These are phyloP conservation scores for Rosa chinensis DNA, from an alignment of 306 rosid species.

Conservation along the genomic window DNA sequence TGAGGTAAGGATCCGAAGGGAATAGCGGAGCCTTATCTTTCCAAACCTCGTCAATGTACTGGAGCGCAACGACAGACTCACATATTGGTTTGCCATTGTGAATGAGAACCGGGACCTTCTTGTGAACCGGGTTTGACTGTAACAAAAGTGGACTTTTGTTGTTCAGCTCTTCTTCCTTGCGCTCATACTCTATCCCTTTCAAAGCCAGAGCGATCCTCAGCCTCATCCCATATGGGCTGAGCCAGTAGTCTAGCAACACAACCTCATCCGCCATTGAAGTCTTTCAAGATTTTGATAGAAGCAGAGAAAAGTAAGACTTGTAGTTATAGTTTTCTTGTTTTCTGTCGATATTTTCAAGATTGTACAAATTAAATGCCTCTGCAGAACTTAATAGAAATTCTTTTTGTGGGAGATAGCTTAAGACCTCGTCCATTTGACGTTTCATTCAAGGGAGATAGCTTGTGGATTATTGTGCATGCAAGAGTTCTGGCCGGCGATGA, in stretches of 20 bases:
- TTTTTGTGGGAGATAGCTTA: too few relatives aligned
- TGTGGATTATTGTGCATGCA: too few relatives aligned
- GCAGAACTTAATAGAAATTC: not conserved
- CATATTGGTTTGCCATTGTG: conserved; percentile 51
- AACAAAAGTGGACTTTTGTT: conserved; percentile 49
- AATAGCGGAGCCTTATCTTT: conserved; percentile 25
- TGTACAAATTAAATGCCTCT: conserved; percentile 12
- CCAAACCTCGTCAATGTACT: conserved; percentile 48
- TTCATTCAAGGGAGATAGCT: not conserved
- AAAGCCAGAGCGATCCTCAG: conserved; percentile 33
- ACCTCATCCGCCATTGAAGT: conserved; percentile 24
- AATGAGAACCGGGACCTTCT: conserved; percentile 56
- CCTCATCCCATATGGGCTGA: conserved; percentile 39
- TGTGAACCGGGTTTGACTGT: conserved; percentile 53
- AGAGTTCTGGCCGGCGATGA: not conserved
- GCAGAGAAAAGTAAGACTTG: conserved; percentile 15
- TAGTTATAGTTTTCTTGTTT: conserved; percentile 23
- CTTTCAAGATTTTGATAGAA: not conserved
- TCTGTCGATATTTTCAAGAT: conserved; percentile 17
- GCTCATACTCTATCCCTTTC: conserved; percentile 38
- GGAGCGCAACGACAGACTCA: conserved; percentile 40
- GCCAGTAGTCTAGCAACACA: conserved; percentile 29
- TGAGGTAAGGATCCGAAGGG: conserved; percentile 38
- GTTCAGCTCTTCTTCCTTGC: conserved; percentile 30
- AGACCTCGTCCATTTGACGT: too few relatives aligned